A percentile compares a stretch with the other conserved stretches of the same genome.
Conservation (phyloP, 352 stramenopile genomes). For the Hyaloperonospora arabidopsidis region DNA sequence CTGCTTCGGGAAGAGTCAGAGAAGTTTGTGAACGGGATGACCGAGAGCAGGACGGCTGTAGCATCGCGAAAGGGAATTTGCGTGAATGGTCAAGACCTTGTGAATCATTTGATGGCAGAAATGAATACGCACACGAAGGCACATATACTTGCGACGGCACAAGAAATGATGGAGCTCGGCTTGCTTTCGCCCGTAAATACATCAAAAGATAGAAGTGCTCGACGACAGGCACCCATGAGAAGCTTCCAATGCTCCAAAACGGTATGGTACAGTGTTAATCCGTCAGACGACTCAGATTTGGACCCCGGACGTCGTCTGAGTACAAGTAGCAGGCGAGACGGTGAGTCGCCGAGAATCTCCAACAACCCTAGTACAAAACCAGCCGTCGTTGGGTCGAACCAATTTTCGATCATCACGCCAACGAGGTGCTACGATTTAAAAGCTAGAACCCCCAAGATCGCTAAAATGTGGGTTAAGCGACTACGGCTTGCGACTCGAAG, state of each 20-base stretch:
- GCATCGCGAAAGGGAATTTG: constrained; percentile 62
- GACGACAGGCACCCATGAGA: constrained; percentile 18
- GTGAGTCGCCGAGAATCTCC: constrained; percentile 7
- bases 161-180: constrained; percentile 70
- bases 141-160: constrained; percentile 59
- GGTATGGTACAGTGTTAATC: constrained; percentile 71
- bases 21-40: constrained; percentile 40
- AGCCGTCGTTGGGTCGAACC: constrained; percentile 40
- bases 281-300: constrained; percentile 65
- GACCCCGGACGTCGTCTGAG: constrained; percentile 54
- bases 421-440: constrained; percentile 85
- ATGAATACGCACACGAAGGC: constrained; percentile 45
- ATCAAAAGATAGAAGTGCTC: constrained; percentile 6
- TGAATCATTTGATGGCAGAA: constrained; percentile 69
- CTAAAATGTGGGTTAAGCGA: constrained; percentile 58
- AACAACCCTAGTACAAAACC: constrained; percentile 20
- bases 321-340: constrained; percentile 21
- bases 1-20: constrained; percentile 56
- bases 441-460: constrained; percentile 62
- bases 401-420: constrained; percentile 83
- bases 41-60: constrained; percentile 25
- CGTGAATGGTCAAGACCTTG: constrained; percentile 61
- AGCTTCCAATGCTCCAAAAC: constrained; percentile 74
- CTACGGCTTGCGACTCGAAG: constrained; percentile 57
- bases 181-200: constrained; percentile 47